These are phyloP conservation scores for Cercospora citrullina DNA, from an alignment of 2,329 filamentous ascomycete genomes.

Conservation along the genomic window DNA sequence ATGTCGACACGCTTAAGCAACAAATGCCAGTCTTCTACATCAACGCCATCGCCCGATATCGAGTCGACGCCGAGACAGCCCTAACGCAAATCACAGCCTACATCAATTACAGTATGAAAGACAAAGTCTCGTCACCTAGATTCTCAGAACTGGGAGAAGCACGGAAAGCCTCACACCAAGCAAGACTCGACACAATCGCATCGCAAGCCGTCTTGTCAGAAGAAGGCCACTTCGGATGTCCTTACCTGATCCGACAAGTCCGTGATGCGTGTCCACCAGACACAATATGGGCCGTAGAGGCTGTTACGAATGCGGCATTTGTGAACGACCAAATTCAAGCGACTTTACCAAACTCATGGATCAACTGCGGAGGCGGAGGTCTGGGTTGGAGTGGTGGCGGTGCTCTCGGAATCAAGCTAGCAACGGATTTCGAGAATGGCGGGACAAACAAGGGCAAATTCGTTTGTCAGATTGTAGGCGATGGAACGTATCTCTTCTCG, in stretches of 20 bases:
- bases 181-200: constrained; percentile 62
- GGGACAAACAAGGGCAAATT: constrained; percentile 57
- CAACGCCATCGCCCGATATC: constrained; percentile 53
- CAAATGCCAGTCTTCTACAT: constrained; percentile 62
- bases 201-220: constrained; percentile 58
- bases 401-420: constrained; percentile 74
- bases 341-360: constrained; percentile 68
- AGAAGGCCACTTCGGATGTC: constrained; percentile 63
- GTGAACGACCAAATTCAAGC: constrained; percentile 71
- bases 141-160: constrained; percentile 51
- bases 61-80: constrained; percentile 55
- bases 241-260: constrained; percentile 57
- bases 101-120: constrained; percentile 53
- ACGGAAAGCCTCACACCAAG: constrained; percentile 59
- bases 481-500: constrained; percentile 67
- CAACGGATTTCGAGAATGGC: constrained; percentile 55
- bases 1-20: constrained; percentile 66
- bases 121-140: constrained; percentile 38
- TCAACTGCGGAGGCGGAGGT: constrained; percentile 79
- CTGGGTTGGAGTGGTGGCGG: constrained; percentile 78
- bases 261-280: constrained; percentile 60
- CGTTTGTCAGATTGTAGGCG: constrained; percentile 65
- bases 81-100: constrained; percentile 67
- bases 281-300: constrained; percentile 75
- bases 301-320: constrained; percentile 69